Evolutionary conservation across 495 filamentous ascomycete species (phyloP), one percentile per base, ranked within the genome.

Genomic region (Neurospora sp.): DNA sequence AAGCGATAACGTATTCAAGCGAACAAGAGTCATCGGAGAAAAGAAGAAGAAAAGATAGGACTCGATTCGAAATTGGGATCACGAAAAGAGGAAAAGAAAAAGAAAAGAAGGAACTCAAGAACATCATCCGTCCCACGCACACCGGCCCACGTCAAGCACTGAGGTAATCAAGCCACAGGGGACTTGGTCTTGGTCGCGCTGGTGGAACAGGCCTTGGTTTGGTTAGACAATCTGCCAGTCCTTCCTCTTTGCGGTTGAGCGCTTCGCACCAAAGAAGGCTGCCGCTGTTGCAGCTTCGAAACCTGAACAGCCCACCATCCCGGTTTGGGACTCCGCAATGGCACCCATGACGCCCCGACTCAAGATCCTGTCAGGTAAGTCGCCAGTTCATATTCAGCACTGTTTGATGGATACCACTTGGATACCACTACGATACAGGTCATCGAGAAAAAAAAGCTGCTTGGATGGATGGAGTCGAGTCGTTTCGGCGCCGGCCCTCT

Each of bases 351-450:
- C 85, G 80, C 83, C 85, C 77, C 83, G 85, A 82, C 82, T 86
- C 75, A 86, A 84, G 83, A 83, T 85, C 78, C 80, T 86, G 72
- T 85, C 85, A 80, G 85, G 85, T 86, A 75, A 79, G 85, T 82
- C 73, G 70, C 70, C 70, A 42, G 41, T 75, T 71, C 53, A 65
- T 65, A 65, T 65, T 65, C 77, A 72, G 79, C 72, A 73, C 75
- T 73, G 71, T 71, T 74, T 77, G 68, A 71, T 65, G 53, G 53
- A 65, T 65, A 47, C 44, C 44, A 22, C n/a, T 47, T 20, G 44
- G 44, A 47, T 47, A 61, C 53, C 53, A 35, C 53, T 16, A 18
- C 53, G 53, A 65, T 65, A 65, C 53, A 61, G 53, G 27, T 61
- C 27, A 31, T 35, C 12, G 27, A 27, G 10, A 9, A n/a, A 65